Conservation (phyloP, 1,284 basidiomycete genomes). For the Pyrrhoderma noxium region DNA sequence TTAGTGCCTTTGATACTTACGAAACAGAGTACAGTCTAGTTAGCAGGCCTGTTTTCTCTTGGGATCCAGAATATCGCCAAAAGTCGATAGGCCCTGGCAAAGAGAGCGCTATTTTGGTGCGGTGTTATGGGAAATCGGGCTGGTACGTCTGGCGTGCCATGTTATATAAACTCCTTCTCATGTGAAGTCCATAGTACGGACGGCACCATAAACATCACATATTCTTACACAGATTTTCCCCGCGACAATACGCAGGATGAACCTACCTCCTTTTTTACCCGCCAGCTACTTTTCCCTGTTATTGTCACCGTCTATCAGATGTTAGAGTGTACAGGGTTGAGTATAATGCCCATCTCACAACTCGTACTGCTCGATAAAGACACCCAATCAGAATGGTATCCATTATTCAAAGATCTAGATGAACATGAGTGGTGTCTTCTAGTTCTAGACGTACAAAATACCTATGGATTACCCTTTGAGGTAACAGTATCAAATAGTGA, state of each 20-base stretch:
- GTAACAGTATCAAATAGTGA: conserved; percentile 66
- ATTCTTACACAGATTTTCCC: conserved; percentile 58
- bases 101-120: conserved; percentile 60
- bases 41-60: conserved; percentile 75
- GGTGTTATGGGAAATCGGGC: conserved; percentile 81
- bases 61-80: conserved; percentile 51
- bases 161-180: background rate
- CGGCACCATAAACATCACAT: conserved; percentile 78
- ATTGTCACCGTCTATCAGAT: conserved; percentile 91
- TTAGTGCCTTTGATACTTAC: conserved; percentile 81
- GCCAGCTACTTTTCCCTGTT: conserved; percentile 78
- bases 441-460: conserved; percentile 81
- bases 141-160: conserved; percentile 55
- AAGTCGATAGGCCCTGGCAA: conserved; percentile 63
- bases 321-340: conserved; percentile 78
- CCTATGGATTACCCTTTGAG: conserved; percentile 84
- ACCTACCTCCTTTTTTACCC: conserved; percentile 64
- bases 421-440: conserved; percentile 76
- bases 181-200: conserved; percentile 64
- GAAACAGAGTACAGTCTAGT: conserved; percentile 84
- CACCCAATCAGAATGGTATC: conserved; percentile 24
- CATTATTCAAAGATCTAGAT: conserved; percentile 37
- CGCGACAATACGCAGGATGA: conserved; percentile 29
- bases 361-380: conserved; percentile 13
- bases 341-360: conserved; percentile 60